Percentiles rank a stretch among this genome's conserved stretches.
Evolutionary conservation across 345 rosid genomes (phyloP).

Genomic region (Eucalyptus leucophloia): DNA sequence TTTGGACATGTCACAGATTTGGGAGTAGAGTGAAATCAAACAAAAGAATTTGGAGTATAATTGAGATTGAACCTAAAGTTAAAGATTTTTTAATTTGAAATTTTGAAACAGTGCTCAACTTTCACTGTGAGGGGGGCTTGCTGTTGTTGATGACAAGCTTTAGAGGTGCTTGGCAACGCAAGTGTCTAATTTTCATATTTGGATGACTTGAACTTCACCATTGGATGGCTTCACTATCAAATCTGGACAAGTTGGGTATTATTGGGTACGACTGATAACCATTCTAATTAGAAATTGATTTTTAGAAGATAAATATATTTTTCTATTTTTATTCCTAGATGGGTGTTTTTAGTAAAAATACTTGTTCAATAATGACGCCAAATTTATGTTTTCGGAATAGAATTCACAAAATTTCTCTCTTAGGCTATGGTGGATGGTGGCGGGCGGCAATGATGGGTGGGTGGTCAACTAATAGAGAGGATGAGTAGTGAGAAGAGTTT

Average conservation of each 20-base stretch:
- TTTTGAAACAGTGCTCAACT: not conserved
- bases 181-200: not conserved
- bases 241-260: not conserved
- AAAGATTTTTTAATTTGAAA: no score
- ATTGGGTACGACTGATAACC: accelerated
- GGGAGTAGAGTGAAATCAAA: not conserved
- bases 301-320: accelerated
- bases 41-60: no score
- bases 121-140: not conserved
- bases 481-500: accelerated
- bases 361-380: accelerated
- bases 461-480: accelerated
- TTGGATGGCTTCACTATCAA: accelerated
- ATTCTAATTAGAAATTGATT: accelerated
- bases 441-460: accelerated
- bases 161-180: accelerated
- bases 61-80: not conserved
- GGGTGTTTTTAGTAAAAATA: no score
- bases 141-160: not conserved
- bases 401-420: no score
- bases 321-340: accelerated
- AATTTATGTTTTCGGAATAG: accelerated
- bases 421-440: accelerated
- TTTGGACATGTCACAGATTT: not conserved
- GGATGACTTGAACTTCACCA: not conserved